phyloP scores from a whole-genome alignment of 2,329 filamentous ascomycete genomes.

The Fusarium verticillioides region DNA sequence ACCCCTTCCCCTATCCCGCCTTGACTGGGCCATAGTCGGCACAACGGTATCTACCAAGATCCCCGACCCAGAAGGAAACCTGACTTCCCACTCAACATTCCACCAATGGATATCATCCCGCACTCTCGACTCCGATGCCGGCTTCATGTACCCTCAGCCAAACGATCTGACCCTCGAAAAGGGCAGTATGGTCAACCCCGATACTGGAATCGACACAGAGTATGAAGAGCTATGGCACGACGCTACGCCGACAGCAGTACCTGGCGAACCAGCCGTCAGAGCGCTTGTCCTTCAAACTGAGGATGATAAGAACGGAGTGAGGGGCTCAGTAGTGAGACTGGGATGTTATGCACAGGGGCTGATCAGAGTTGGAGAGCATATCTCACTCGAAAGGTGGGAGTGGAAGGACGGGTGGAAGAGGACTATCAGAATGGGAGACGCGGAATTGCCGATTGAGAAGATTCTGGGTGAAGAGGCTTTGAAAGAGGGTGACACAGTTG shows the following conservation, averaged over 20 bases:
- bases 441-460: slow-evolving; percentile 50
- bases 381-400: slow-evolving; percentile 67
- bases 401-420: slow-evolving; percentile 53
- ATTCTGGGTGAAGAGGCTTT: slow-evolving; percentile 23
- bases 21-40: slow-evolving; percentile 76
- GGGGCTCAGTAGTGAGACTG: slow-evolving; percentile 65
- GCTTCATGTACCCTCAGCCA: slow-evolving; percentile 62
- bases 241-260: slow-evolving; percentile 47
- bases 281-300: slow-evolving; percentile 21
- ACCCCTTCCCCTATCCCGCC: slow-evolving; percentile 44
- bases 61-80: slow-evolving; percentile 41
- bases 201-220: slow-evolving; percentile 58
- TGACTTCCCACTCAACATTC: slow-evolving; percentile 58
- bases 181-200: slow-evolving; percentile 69
- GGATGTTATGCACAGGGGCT: slow-evolving; percentile 68
- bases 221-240: slow-evolving; percentile 78
- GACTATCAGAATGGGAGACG: slow-evolving; percentile 50
- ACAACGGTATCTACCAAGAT: slow-evolving; percentile 54
- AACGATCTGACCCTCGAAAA: slow-evolving; percentile 63
- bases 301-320: slow-evolving; percentile 36
- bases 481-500: slow-evolving; percentile 35
- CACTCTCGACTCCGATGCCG: slow-evolving; percentile 61
- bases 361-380: slow-evolving; percentile 54
- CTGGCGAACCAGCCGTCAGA: background rate
- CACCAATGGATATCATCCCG: slow-evolving; percentile 70